phyloP scores from a whole-genome alignment of 352 stramenopile genomes.

The Phytophthora multivora region DNA sequence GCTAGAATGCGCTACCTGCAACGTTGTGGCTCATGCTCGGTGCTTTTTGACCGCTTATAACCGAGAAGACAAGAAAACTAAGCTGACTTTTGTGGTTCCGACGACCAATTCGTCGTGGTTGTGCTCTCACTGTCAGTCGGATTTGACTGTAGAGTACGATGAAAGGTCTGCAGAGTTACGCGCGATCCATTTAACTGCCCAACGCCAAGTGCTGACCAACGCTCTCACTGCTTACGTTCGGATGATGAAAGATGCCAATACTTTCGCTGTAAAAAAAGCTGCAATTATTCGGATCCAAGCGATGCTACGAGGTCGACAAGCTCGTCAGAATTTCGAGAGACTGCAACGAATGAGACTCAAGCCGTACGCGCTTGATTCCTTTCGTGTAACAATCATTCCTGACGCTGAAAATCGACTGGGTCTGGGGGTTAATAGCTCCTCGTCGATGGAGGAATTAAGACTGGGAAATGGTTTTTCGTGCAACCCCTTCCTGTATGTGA shows the following conservation, averaged over 20 bases:
- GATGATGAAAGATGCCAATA: constrained; percentile 63
- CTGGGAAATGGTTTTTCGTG: constrained; percentile 75
- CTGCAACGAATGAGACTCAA: constrained; percentile 62
- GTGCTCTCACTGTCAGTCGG: constrained; percentile 52
- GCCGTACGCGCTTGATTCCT: constrained; percentile 54
- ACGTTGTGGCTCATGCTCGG: constrained; percentile 63
- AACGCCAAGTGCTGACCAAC: constrained; percentile 56
- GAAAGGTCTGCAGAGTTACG: constrained; percentile 43
- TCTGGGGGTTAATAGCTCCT: constrained; percentile 9
- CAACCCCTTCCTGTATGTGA: constrained; percentile 77
- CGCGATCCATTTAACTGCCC: constrained; percentile 43
- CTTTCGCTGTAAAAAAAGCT: constrained; percentile 65
- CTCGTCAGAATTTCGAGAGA: constrained; percentile 50
- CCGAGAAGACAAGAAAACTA: constrained; percentile 38
- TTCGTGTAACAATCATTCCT: constrained; percentile 28
- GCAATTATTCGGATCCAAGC: constrained; percentile 65
- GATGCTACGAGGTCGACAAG: constrained; percentile 49
- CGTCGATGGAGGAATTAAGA: constrained; percentile 46
- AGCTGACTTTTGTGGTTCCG: constrained; percentile 60
- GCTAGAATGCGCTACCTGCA: constrained; percentile 66
- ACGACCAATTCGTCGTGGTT: constrained; percentile 53
- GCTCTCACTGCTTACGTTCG: constrained; percentile 66
- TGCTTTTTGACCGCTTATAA: constrained; percentile 61
- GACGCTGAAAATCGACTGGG: background rate
- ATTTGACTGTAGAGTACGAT: constrained; percentile 66